Evolutionary conservation across 2,329 filamentous ascomycete species (phyloP), one percentile per base, ranked within the genome.

Genomic region (Chaetoscypha palmicola): DNA sequence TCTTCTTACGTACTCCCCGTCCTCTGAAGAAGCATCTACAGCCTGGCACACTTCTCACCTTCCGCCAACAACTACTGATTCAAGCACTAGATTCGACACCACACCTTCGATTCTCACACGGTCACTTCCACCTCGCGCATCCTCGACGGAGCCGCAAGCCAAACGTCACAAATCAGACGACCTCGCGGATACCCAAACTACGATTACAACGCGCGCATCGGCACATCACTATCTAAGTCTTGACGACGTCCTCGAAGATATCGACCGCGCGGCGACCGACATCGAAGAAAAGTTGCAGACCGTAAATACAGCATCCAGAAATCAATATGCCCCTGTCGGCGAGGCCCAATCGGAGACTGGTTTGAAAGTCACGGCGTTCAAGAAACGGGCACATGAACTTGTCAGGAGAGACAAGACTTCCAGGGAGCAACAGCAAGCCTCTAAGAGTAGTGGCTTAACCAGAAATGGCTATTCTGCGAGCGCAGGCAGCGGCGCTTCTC

Each of bases 181-280:
- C 35, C 60, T 59, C 24, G 57, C 61, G 24, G 56, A 64, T 26
- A 49, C 53, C n/a, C 55, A 54, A 14, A 72, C 69, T 48, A 73
- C 81, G 48, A 57, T 60, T 20, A 17, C 56, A 21, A 47, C 50
- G 39, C 52, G 59, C 38, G 36, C 44, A n/a, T 55, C 64, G 19
- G 64, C 67, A 38, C 68, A 71, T 52, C 62, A 60, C 23, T 83
- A 83, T 58, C 69, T 70, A 20, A 73, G 75, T 50, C 65, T 89
- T 34, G 81, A 85, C 21, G 78, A 84, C 49, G 68, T 86, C 32
- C 74, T 84, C 12, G 62, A 70, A 40, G 79, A 83, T 49, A 61
- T 82, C 32, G 66, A 71, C 55, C 57, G 65, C 22, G 68, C 68
- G 49, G 66, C 74, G 52, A 61, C 71, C 49, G 62, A 71, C 51